These are phyloP conservation scores for Claviceps sp. DNA, from an alignment of 2,329 filamentous ascomycete species.

Conservation along the genomic window DNA sequence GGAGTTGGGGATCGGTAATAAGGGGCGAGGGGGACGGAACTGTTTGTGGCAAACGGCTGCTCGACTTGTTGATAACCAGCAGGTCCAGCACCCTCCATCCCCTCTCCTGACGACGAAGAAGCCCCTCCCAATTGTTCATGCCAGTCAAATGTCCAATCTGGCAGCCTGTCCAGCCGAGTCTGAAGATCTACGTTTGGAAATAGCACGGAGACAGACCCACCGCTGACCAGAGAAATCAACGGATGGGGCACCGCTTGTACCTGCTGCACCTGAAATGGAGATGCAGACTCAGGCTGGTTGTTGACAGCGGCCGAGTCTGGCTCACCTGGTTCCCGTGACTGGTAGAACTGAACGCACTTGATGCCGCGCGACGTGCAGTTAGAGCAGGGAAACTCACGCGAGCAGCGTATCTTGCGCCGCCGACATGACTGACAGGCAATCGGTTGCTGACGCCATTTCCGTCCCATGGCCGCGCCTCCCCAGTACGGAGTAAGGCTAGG, in stretches of 20 bases:
- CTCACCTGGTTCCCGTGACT: neutral
- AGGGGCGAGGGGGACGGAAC: neutral
- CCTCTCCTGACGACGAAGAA: neutral
- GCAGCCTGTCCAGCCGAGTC: constrained; percentile 1
- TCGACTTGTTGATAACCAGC: neutral
- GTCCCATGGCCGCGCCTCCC: constrained; percentile 10
- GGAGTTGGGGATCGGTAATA: neutral
- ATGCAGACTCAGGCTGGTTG: neutral
- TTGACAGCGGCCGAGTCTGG: neutral
- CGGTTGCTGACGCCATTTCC: constrained; percentile 18
- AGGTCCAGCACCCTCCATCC: no score
- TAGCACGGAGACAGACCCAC: neutral
- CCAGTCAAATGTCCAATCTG: neutral
- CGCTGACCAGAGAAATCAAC: neutral
- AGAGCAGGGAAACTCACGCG: constrained; percentile 19
- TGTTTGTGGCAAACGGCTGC: neutral
- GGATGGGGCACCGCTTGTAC: neutral
- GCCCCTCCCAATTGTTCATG: neutral
- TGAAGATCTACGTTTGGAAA: constrained; percentile 1
- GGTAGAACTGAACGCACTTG: constrained; percentile 10
- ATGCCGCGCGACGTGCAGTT: constrained; percentile 20
- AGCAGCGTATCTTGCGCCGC: constrained; percentile 19
- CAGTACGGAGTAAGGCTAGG: no score
- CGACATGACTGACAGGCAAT: constrained; percentile 20
- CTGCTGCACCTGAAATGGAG: neutral